Percentiles rank a stretch among this genome's conserved stretches.
phyloP scores from a whole-genome alignment of 768 basidiomycete species.

The Termitomyces sp. region DNA sequence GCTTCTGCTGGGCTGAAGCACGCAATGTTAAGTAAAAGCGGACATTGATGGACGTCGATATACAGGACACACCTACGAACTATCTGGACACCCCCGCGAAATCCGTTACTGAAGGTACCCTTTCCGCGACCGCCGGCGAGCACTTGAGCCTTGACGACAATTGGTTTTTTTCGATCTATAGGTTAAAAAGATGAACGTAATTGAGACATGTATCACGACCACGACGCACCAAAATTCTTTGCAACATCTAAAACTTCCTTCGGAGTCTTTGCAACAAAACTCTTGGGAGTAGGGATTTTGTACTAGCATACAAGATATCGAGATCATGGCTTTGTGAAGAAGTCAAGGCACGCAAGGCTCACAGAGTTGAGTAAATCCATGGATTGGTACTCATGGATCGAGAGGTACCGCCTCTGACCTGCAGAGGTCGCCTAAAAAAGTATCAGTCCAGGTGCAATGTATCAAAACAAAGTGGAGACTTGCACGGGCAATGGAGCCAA shows the following conservation, averaged over 20 bases:
- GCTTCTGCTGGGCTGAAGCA: conserved; percentile 74
- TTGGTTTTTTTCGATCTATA: conserved; percentile 58
- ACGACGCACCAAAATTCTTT: conserved; percentile 70
- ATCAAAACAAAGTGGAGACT: conserved; percentile 13
- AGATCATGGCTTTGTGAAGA: neutral
- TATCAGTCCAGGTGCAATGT: conserved; percentile 4
- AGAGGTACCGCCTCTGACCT: conserved; percentile 86
- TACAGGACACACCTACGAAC: conserved; percentile 60
- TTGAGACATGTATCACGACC: neutral
- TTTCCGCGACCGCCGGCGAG: conserved; percentile 98
- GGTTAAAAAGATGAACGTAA: neutral
- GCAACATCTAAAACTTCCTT: conserved; percentile 89
- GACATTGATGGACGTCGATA: neutral
- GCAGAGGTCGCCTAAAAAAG: conserved; percentile 54
- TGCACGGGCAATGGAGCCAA: conserved; percentile 60
- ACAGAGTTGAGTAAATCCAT: conserved; percentile 93
- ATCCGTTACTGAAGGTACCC: conserved; percentile 92
- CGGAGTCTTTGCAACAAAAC: conserved; percentile 79
- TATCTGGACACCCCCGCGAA: conserved; percentile 97
- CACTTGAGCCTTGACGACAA: conserved; percentile 98
- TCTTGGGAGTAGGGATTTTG: conserved; percentile 92
- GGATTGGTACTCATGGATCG: conserved; percentile 98
- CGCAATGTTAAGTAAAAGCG: neutral
- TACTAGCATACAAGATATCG: conserved; percentile 51
- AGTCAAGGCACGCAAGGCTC: conserved; percentile 16